A percentile compares a stretch with the other conserved stretches of the same genome.
These are phyloP conservation scores for Xylariaceae sp. DNA, from an alignment of 2,329 filamentous ascomycete genomes.

Conservation along the genomic window DNA sequence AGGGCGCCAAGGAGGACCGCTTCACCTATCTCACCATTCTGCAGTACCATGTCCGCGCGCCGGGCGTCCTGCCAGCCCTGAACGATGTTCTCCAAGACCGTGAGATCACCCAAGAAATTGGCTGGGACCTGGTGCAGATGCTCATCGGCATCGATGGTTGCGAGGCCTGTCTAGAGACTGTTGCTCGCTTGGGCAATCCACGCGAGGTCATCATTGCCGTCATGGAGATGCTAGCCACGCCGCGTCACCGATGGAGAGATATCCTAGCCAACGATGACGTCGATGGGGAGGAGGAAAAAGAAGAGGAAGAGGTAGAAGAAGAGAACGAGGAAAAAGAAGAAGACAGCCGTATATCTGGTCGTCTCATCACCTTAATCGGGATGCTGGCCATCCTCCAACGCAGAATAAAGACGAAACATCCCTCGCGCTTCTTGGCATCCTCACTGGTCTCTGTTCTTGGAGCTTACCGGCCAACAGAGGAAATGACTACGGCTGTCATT, in stretches of 20 bases:
- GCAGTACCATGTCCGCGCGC: conserved; percentile 34
- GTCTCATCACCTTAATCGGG: conserved; percentile 64
- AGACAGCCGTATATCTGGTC: conserved; percentile 32
- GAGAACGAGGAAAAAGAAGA: conserved; percentile 5
- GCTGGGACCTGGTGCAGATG: conserved; percentile 77
- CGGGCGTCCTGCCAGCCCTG: conserved; percentile 55
- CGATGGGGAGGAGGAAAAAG: conserved; percentile 37
- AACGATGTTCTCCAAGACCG: conserved; percentile 64
- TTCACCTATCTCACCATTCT: conserved; percentile 76
- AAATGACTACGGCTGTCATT: conserved; percentile 64
- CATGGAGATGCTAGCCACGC: conserved; percentile 62
- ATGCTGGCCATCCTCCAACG: conserved; percentile 69
- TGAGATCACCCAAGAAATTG: conserved; percentile 67
- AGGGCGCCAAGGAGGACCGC: conserved; percentile 46
- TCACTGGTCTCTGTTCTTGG: conserved; percentile 67
- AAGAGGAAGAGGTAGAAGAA: conserved; percentile 30
- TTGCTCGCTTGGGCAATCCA: conserved; percentile 73
- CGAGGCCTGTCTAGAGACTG: conserved; percentile 66
- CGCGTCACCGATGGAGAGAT: conserved; percentile 41
- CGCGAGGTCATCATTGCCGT: conserved; percentile 77
- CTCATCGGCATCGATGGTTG: conserved; percentile 63
- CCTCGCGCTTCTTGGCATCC: conserved; percentile 71
- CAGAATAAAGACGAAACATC: conserved; percentile 70
- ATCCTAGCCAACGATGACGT: conserved; percentile 34
- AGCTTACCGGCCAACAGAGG: conserved; percentile 59